Base-by-base conservation (phyloP, 1,284 basidiomycete species). In the Ustilago loliicola region DNA sequence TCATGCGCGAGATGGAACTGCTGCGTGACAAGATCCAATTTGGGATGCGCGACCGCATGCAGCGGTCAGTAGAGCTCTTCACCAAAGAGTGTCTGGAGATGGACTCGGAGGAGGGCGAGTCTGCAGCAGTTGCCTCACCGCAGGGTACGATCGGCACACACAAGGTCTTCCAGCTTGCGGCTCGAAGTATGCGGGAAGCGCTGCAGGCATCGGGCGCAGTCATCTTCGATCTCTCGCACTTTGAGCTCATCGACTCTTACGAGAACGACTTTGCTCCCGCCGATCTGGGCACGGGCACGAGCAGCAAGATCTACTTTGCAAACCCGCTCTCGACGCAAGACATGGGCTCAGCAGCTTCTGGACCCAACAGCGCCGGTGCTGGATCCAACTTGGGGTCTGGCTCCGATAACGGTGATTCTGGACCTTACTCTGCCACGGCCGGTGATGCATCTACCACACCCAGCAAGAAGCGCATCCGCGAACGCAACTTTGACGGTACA, bases 1-100 rank as follows among this genome's bases (percentile, higher is more conserved):
- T 93, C n/a, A 94, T 97, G 92, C 91, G 95, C 51, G 95, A 98
- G 87, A 92, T 98, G 91, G 95, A 97, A 86, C 88, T 98, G 2
- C 95, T 94, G 93, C 89, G 93, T 71, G 95, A 98, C 86, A 95
- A 93, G 92, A 95, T 95, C 66, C 95, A 96, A 87, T 88, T 98
- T 42, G 91, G 94, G 32, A 93, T 95, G 77, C 90, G 95, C 42
- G 95, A 96, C 83, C 91, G 92, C 55, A 97, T 98, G 63, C 95
- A 98, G 85, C 93, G 88, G 58, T 96, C 95, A 47, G 97, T 97
- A 93, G 95, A 97, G 86, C 91, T 93, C 79, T 98, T 98, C 84
- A 96, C 94, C 57, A 91, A 95, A 55, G 94, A 98, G 87, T 96
- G 95, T 82, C 89, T 98, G 47, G 95, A 97, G 86, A 93, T 96